Base-by-base conservation (phyloP, 78 protist genomes). In the Diacronema lutheri region DNA sequence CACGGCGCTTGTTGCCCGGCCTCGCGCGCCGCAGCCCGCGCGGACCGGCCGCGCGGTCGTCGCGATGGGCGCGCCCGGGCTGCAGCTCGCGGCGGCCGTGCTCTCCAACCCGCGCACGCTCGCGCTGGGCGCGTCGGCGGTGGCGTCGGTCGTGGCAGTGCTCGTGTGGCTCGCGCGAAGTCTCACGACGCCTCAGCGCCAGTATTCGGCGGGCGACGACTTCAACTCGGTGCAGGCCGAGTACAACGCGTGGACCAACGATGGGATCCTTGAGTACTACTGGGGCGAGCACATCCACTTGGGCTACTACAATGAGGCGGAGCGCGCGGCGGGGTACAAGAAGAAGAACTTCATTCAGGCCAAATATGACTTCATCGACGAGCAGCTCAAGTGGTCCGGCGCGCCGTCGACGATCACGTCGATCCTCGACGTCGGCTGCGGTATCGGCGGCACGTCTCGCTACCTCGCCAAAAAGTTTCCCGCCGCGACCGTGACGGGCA, bases 211-310 rank as follows among this genome's bases (percentile, higher is more conserved):
- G 25, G 79, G 31, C 5, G 66, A 61, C 40, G 80, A 11, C 55
- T 3, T 25, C 6, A 56, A 56, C 55, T 35, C 87, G 5, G 87
- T 83, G 56, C 66, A 79, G 4, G 5, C n/a, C 31, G 87, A 83
- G 57, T 83, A 83, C 37, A 79, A 83, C 57, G 87, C 87, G 29
- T 83, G 87, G 87, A 69, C 87, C 11, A 11, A 35, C 23, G 87
- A 83, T 56, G 87, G 90, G 20, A 86, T 86, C 55, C 61, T 86
- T 31, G 90, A 86, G 76, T 78, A 86, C 80, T 86, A 86, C n/a
- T 86, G 90, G 88, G 90, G 90, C 61, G 90, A 86, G 84, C 90
- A 86, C 80, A 86, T 86, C 38, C 90, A 86, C 38, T 71, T 86
- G 37, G 90, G 90, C 16, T 86, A 79, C 23, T 86, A 86, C 65